These are phyloP conservation scores for Colletotrichum somersetense DNA, from an alignment of 2,329 filamentous ascomycete species.

Conservation along the genomic window DNA sequence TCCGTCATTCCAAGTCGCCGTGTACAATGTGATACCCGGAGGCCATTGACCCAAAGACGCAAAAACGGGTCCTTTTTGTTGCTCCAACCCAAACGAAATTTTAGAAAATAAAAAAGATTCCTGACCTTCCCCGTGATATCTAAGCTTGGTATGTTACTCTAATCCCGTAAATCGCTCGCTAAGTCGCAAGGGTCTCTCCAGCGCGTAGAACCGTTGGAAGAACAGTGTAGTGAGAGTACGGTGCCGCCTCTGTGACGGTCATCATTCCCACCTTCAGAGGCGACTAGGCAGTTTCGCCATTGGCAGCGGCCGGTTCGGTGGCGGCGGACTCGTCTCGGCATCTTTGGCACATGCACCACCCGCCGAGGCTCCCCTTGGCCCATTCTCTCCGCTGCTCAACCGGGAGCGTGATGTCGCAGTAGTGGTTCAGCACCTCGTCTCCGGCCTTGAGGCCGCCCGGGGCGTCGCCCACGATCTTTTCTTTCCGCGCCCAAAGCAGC, in stretches of 20 bases:
- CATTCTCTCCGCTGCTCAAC: slow-evolving; percentile 89
- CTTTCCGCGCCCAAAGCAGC: slow-evolving; percentile 73
- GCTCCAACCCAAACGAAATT: neutral
- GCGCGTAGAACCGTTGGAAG: neutral
- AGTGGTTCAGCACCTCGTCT: slow-evolving; percentile 92
- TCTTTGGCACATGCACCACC: slow-evolving; percentile 86
- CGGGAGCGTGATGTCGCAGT: slow-evolving; percentile 85
- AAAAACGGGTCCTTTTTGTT: slow-evolving; percentile 19
- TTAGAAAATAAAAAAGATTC: neutral
- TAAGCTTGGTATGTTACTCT: slow-evolving; percentile 29
- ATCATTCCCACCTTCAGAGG: neutral
- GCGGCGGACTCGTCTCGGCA: slow-evolving; percentile 77
- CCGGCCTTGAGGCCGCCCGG: slow-evolving; percentile 77
- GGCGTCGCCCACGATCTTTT: slow-evolving; percentile 64
- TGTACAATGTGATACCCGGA: slow-evolving; percentile 25
- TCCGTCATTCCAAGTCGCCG: neutral
- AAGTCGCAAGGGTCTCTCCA: slow-evolving; percentile 8
- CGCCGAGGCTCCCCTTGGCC: slow-evolving; percentile 88
- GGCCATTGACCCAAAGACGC: slow-evolving; percentile 19
- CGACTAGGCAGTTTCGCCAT: neutral
- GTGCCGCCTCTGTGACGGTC: neutral
- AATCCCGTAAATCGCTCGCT: slow-evolving; percentile 29
- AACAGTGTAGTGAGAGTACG: neutral
- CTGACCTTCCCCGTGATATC: slow-evolving; percentile 5
- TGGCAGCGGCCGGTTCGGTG: slow-evolving; percentile 4